phyloP scores from a whole-genome alignment of 805 yeast genomes.

The Lipomyces chichibuensis region DNA sequence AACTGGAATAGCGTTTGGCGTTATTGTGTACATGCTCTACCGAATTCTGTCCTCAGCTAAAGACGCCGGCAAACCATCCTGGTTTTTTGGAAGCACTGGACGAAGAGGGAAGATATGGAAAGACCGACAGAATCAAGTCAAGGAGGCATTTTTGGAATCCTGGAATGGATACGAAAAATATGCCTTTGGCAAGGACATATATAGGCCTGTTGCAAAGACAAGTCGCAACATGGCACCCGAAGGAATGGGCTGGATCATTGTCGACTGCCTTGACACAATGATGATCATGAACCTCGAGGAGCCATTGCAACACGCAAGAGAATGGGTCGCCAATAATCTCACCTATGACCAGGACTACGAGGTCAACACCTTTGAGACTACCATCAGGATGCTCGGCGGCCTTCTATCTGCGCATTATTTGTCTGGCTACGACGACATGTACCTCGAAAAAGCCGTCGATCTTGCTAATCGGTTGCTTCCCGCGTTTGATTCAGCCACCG shows the following conservation, averaged over 20 bases:
- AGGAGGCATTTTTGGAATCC: slow-evolving; percentile 67
- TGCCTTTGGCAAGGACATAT: slow-evolving; percentile 86
- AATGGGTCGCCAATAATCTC: slow-evolving; percentile 75
- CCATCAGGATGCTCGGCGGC: slow-evolving; percentile 93
- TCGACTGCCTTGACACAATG: slow-evolving; percentile 83
- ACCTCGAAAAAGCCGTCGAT: slow-evolving; percentile 75
- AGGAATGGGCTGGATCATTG: slow-evolving; percentile 93
- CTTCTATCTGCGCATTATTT: slow-evolving; percentile 79
- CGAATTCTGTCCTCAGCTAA: not conserved
- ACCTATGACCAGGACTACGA: slow-evolving; percentile 70
- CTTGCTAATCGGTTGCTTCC: slow-evolving; percentile 74
- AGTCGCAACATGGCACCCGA: slow-evolving; percentile 75
- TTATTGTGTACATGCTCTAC: not conserved
- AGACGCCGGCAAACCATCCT: not conserved
- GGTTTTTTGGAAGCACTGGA: not conserved
- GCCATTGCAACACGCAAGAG: slow-evolving; percentile 63
- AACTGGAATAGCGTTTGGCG: not conserved
- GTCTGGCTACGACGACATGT: slow-evolving; percentile 63
- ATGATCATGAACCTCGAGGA: slow-evolving; percentile 69
- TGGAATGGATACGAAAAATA: slow-evolving; percentile 75
- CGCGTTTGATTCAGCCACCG: slow-evolving; percentile 66
- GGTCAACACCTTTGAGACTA: slow-evolving; percentile 89
- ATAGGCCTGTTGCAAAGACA: slow-evolving; percentile 63
- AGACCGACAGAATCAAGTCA: slow-evolving; percentile 56
- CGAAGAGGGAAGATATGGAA: slow-evolving; percentile 22